Evolutionary conservation across 2,329 filamentous ascomycete species (phyloP), one percentile per base, ranked within the genome.

Genomic region (Bertia moriformis): DNA sequence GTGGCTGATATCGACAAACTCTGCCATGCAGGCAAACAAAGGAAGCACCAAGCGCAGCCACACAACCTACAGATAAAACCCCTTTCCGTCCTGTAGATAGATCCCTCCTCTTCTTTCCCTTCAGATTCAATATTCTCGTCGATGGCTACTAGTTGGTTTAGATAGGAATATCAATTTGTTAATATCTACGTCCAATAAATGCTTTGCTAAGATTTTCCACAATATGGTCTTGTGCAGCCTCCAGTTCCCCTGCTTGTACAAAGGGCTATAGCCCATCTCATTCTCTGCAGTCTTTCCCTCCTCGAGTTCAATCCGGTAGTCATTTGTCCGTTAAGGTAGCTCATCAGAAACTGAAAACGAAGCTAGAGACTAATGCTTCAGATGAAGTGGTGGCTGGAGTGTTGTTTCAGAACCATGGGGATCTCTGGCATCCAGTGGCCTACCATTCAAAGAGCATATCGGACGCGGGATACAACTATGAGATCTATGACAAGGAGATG

Each of bases 401-500:
- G 7, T n/a, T 27, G n/a, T 7, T n/a, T n/a, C n/a, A n/a, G 10
- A 29, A 29, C n/a, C 24, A 10, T 29, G n/a, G 10, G 10, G n/a
- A 29, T 29, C 32, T 41, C 3, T 29, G 44, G 0, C 39, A 42
- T n/a, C 46, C 42, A 1, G 36, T 44, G 1, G 39, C 35, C 0
- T 49, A 43, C 24, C 45, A 36, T 14, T 50, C 41, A 1, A 39
- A 43, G 18, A 49, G 45, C 29, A 38, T 49, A 15, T 2, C 41
- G 13, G 32, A 18, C 35, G 22, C 38, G 20, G 39, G 48, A 35
- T 27, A 48, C 4, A 56, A 55, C 30, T 54, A 47, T 38, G 38
- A 42, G 4, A 56, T 55, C 27, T 38, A 52, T 35, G 39, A 50
- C 5, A 46, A 52, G 27, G 45, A 54, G 43, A 41, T 54, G 37